phyloP scores from a whole-genome alignment of 106 monocot species.

The Acorus calamus region DNA sequence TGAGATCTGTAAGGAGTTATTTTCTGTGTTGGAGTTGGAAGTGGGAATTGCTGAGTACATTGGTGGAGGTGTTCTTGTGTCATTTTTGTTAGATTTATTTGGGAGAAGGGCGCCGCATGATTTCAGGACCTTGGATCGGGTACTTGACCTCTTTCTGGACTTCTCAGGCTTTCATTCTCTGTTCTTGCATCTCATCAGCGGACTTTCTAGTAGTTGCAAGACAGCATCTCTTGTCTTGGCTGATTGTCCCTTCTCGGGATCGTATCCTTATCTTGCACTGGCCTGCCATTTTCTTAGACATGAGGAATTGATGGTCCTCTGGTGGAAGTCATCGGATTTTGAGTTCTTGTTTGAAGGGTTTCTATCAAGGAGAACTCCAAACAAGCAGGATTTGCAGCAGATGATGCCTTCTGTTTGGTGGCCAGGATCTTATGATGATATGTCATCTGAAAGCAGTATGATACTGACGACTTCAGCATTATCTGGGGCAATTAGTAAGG shows the following conservation, averaged over 20 bases:
- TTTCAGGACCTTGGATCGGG: conserved; percentile 37
- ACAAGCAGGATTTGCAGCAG: conserved; percentile 74
- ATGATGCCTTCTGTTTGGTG: conserved; percentile 94
- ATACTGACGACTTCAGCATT: conserved; percentile 52
- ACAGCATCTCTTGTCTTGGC: conserved; percentile 57
- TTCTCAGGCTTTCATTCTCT: conserved; percentile 38
- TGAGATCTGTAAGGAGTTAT: conserved; percentile 75
- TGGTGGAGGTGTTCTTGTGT: conserved; percentile 38
- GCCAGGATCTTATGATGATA: conserved; percentile 80
- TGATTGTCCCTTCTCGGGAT: conserved; percentile 81
- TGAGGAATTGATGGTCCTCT: conserved; percentile 59
- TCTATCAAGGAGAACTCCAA: conserved; percentile 70
- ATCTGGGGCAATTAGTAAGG: conserved; percentile 74
- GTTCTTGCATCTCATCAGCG: conserved; percentile 51
- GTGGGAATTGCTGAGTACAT: conserved; percentile 49
- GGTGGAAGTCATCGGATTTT: conserved; percentile 73
- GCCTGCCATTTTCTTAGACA: conserved; percentile 63
- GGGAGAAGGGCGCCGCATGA: conserved; percentile 61
- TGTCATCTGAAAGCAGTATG: conserved; percentile 73
- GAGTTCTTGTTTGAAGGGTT: conserved; percentile 69
- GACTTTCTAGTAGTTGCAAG: conserved; percentile 74
- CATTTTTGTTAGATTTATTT: conserved; percentile 61
- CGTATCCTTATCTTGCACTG: conserved; percentile 79
- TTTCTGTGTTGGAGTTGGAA: conserved; percentile 22
- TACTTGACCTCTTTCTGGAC: conserved; percentile 60